Base-by-base conservation (phyloP, 805 yeast species). In the Pichia nakasei region DNA sequence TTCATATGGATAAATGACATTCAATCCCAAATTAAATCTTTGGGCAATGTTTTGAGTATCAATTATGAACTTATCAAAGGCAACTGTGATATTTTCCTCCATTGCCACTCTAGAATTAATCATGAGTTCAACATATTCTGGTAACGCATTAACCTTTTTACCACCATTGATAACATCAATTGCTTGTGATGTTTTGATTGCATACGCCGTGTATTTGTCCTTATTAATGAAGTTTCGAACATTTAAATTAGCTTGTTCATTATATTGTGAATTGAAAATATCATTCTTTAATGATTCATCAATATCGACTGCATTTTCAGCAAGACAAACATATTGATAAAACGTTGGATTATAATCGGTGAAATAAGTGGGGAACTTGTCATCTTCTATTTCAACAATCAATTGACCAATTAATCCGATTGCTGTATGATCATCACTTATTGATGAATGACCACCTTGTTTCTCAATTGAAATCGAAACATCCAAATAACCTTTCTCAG, bases 391-490 rank as follows among this genome's bases (percentile, higher is more conserved):
- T 34, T 50, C 54, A 19, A 54, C 60, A 19, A 71, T 60, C 45
- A 73, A 57, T 44, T 65, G 63, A 3, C 74, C 63, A 56, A 72
- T 56, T 4, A 72, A 60, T 0, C 78, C 78, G 51, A 73, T 72
- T 1, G 69, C 56, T 0, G 78, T 72, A 52, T 72, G 75, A 18
- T 63, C 57, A 15, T 75, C 76, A 5, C 77, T 77, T 17, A 71
- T 57, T 0, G 74, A 68, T 0, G 76, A 70, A 53, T 73, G 78
- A 0, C 78, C 78, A 20, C 78, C 78, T 5, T 71, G 72, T 8
- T 73, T 66, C 38, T 51, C 63, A 33, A 73, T 53, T 21, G 63
- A 66, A 36, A 73, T 59, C 17, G 56, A 48, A 1, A 72, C 53
- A 52, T 73, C 64, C 35, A 70, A 46, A 44, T 67, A 62, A 0